These are phyloP conservation scores for Citrus trifoliata DNA, from an alignment of 345 rosid genomes.

Conservation along the genomic window DNA sequence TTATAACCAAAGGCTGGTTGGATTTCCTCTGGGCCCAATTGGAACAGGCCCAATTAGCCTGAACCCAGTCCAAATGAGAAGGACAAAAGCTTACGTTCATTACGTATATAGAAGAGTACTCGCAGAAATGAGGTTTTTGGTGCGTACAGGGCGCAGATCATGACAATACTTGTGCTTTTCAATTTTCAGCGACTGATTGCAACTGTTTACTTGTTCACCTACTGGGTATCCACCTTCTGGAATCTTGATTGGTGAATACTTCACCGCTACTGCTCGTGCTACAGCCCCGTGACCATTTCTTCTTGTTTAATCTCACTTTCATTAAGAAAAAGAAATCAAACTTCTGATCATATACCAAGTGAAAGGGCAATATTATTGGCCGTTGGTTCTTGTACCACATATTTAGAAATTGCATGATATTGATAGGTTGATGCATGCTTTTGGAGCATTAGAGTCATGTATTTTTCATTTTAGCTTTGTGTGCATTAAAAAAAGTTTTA, in stretches of 20 bases:
- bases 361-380: too few species aligned
- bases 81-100: accelerated
- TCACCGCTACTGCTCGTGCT: neutral
- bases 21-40: too few species aligned
- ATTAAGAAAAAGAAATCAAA: neutral
- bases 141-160: too few species aligned
- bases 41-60: neutral
- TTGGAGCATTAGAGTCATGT: too few species aligned
- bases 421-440: neutral
- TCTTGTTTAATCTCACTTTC: neutral
- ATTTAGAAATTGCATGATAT: neutral
- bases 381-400: neutral
- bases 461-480: too few species aligned
- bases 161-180: neutral
- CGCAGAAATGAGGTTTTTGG: neutral
- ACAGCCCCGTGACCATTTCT: neutral
- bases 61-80: neutral
- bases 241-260: neutral
- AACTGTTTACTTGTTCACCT: slow-evolving; percentile 12
- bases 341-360: neutral
- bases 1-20: too few species aligned
- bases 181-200: neutral
- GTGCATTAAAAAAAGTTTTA: too few species aligned
- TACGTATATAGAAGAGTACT: too few species aligned
- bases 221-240: too few species aligned